Evolutionary conservation across 257 asterid species (phyloP).

Genomic region (Lantana camara): DNA sequence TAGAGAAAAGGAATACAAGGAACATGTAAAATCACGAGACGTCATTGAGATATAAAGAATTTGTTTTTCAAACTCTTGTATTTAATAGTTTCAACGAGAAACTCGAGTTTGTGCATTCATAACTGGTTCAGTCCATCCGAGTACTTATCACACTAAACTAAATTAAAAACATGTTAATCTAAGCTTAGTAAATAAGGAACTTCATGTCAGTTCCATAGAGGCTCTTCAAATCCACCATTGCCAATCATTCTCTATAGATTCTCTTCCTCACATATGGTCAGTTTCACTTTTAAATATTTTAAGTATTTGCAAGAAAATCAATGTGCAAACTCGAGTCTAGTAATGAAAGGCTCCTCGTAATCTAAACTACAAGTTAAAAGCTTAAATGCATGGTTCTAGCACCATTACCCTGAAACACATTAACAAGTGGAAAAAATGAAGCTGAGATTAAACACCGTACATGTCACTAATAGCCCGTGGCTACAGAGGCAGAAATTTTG

Average conservation of each 20-base stretch:
- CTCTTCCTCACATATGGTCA: not conserved
- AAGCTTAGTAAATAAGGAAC: not conserved
- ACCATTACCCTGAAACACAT: not conserved
- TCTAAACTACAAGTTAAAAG: not conserved
- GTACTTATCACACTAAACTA: not conserved
- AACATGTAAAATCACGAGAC: slow-evolving; percentile 15
- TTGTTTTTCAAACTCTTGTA: not conserved
- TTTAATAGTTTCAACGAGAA: too few species aligned
- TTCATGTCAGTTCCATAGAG: too few species aligned
- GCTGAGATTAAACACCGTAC: not conserved
- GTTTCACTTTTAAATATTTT: not conserved
- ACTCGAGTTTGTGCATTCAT: too few species aligned
- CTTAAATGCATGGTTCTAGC: not conserved
- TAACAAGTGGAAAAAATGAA: too few species aligned
- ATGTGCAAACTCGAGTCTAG: not conserved
- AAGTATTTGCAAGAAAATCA: not conserved
- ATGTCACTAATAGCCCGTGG: not conserved
- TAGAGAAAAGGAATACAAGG: slow-evolving; percentile 14
- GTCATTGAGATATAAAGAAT: not conserved
- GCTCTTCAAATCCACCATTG: not conserved
- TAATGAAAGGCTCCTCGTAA: not conserved
- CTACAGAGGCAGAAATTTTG: not conserved
- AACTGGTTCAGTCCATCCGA: too few species aligned
- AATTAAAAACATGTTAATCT: not conserved
- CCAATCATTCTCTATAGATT: not conserved